These are phyloP conservation scores for Cetradonia linearis DNA, from an alignment of 495 filamentous ascomycete species.

Conservation along the genomic window DNA sequence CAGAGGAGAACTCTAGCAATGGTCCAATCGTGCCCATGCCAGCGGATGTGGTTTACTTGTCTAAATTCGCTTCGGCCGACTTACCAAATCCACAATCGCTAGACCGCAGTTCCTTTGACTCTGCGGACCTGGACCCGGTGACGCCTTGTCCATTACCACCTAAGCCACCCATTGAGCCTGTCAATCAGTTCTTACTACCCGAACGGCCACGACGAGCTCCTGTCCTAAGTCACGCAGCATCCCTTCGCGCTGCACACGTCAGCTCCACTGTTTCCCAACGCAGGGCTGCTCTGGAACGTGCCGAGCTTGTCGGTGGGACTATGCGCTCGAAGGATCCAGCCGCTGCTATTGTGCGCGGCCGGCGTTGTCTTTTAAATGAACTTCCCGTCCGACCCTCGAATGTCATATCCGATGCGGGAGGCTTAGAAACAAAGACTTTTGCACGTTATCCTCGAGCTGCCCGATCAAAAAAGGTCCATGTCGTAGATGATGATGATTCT, in stretches of 20 bases:
- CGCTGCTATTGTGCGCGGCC: constrained; percentile 8
- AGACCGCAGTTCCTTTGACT: background rate
- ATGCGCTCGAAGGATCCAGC: background rate
- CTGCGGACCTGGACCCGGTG: background rate
- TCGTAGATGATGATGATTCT: constrained; percentile 13
- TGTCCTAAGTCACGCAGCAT: constrained; percentile 22
- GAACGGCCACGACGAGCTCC: constrained; percentile 16
- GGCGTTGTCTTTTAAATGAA: constrained; percentile 22
- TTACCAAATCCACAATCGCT: background rate
- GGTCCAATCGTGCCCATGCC: constrained; percentile 61
- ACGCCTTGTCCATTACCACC: background rate
- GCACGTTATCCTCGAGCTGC: constrained; percentile 17
- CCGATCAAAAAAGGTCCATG: constrained; percentile 18
- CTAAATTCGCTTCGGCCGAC: constrained; percentile 6
- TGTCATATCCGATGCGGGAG: background rate
- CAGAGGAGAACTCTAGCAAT: constrained; percentile 59
- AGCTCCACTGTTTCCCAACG: constrained; percentile 7
- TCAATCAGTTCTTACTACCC: background rate
- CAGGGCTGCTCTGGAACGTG: background rate
- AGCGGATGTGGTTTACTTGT: constrained; percentile 55
- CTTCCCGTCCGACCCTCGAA: constrained; percentile 17
- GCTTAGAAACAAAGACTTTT: constrained; percentile 12
- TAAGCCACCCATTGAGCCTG: background rate
- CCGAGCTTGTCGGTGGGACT: background rate
- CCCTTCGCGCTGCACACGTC: constrained; percentile 20